Evolutionary conservation across 345 rosid genomes (phyloP), one percentile per base, ranked within the genome.

Genomic region (Zanthoxylum bungeanum): DNA sequence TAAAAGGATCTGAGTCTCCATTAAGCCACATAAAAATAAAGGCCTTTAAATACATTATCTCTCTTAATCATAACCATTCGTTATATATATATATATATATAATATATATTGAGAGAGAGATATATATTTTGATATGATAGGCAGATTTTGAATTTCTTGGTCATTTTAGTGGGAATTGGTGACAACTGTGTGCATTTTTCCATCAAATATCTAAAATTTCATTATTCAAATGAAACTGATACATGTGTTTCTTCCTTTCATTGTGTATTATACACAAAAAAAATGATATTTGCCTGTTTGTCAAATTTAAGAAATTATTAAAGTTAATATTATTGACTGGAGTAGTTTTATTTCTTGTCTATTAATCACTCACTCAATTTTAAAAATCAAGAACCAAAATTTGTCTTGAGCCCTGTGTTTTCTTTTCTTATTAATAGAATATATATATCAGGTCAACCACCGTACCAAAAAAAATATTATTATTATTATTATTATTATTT

Each of bases 391-490:
- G 14, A 33, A 37, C 49, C 30, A 22, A 17, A 42, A 42, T 40
- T 63, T 63, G 31, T 65, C 10, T 28, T 17, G 28, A 64, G 40
- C 69, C 1, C 9, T 24, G 31, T 37, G 30, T 5, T 46, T 46
- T 65, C 12, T 9, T 30, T 7, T 2, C 7, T 11, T 37, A 47
- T 60, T 42, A 42, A 63, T 39, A 44, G 4, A 16, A 24, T 40
- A 60, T 64, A 24, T 40, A 60, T 64, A 42, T 42, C n/a, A 44
- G 36, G 53, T 64, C 68, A 44, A 27, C 68, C 14, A 7, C 21
- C 10, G 11, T 6, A 10, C 53, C 24, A 7, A 3, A 6, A 24
- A 27, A 40, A 4, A 14, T 14, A 1, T 8, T 7, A 12, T 12
- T 14, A 44, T 12, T 3, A 44, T 12, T 12, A 14, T 44, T 17